Evolutionary conservation across 208 protist genomes (phyloP), one percentile per base, ranked within the genome.

Genomic region (Trypanosoma platydactyli): DNA sequence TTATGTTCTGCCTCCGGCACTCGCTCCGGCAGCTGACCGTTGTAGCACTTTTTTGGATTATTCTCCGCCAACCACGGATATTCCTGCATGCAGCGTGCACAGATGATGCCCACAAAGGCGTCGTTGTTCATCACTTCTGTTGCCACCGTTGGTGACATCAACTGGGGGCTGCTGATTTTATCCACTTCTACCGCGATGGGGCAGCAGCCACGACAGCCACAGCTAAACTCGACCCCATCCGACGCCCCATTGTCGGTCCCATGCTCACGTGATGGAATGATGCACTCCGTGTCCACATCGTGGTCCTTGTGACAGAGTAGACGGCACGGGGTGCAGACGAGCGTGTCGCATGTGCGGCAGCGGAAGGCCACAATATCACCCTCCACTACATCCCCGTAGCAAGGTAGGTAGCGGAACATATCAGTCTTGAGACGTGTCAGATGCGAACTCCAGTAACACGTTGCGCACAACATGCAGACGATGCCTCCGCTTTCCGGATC

Each of bases 301-400:
- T 94, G 89, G 40, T 89, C 80, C 55, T 81, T 85, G 76, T 94
- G 89, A 63, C 89, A 94, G 50, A 86, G 89, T 52, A 81, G 80
- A 1, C 89, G 89, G 70, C 89, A 94, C 25, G 89, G 79, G 13
- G 73, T 61, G 61, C 89, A 94, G 2, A 94, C 84, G 48, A 83
- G 67, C 12, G 77, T 88, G 27, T 80, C 70, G 71, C 89, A 94
- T 16, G 83, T 92, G 6, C 64, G 51, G 62, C 89, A 94, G 30
- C 71, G 60, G 60, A 91, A 91, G 9, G 81, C 84, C 11, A 94
- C 56, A 33, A 81, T 79, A 45, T 87, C 79, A 27, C 89, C 86
- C 20, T 81, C 61, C 9, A 90, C 45, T 5, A 92, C 86, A 52
- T 94, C 84, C 3, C 89, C 89, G 63, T 92, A 92, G 77, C 89